Evolutionary conservation across 2,329 filamentous ascomycete genomes (phyloP).

Genomic region (Plenodomus tracheiphilus): DNA sequence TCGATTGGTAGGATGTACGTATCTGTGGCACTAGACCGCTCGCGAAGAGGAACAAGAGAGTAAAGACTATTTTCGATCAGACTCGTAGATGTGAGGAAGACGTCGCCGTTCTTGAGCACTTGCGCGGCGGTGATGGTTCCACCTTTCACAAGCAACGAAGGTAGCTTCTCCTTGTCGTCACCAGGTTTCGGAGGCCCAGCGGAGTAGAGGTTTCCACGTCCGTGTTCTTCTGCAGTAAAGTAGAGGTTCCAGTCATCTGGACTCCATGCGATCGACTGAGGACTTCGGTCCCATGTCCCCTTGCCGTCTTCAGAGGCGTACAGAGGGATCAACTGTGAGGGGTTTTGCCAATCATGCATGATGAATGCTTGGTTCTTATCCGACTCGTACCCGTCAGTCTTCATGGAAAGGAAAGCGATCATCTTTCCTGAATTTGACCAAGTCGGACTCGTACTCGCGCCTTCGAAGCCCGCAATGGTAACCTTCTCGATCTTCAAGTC

Average conservation of each 20-base stretch:
- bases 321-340: slow-evolving; percentile 61
- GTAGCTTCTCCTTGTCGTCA: slow-evolving; percentile 16
- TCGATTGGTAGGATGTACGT: slow-evolving; percentile 24
- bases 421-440: slow-evolving; percentile 75
- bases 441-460: slow-evolving; percentile 67
- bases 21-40: slow-evolving; percentile 12
- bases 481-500: slow-evolving; percentile 52
- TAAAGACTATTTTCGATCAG: slow-evolving; percentile 74
- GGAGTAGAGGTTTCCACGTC: slow-evolving; percentile 63
- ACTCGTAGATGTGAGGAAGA: slow-evolving; percentile 70
- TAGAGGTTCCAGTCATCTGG: slow-evolving; percentile 63
- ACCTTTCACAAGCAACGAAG: slow-evolving; percentile 37
- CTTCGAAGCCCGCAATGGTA: slow-evolving; percentile 62
- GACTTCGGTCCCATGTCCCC: slow-evolving; percentile 62
- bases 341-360: slow-evolving; percentile 62
- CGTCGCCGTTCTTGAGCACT: slow-evolving; percentile 53
- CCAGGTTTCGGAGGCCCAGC: slow-evolving; percentile 15
- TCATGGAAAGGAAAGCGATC: slow-evolving; percentile 80
- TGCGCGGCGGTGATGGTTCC: slow-evolving; percentile 50
- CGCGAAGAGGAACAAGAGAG: slow-evolving; percentile 54
- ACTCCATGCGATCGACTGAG: slow-evolving; percentile 55
- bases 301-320: slow-evolving; percentile 65
- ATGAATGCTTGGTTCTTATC: slow-evolving; percentile 74
- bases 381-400: slow-evolving; percentile 74
- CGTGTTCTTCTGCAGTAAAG: slow-evolving; percentile 73